Base-by-base conservation (phyloP, 495 filamentous ascomycete genomes). In the Xylaria nigripes region DNA sequence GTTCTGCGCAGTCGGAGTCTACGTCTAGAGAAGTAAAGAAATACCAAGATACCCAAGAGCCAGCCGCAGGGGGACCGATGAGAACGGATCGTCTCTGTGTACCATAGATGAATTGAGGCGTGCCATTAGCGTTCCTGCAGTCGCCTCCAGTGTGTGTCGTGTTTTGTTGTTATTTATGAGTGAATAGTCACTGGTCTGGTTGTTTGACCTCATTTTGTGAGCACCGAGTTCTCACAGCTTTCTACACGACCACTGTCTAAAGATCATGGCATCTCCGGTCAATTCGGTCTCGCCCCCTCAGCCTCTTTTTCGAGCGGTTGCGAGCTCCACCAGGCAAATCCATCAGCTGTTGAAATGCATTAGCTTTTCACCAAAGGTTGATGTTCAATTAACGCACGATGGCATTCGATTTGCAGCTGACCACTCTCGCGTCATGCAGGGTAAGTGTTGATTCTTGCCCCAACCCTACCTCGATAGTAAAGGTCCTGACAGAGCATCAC, bases 1-100 rank as follows among this genome's bases (percentile, higher is more conserved):
- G 84, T 96, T 98, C 67, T 98, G 93, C 71, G 93, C 90, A 21
- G 93, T 90, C 67, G 93, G 93, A 64, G 94, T 98, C 66, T 98
- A 98, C 84, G 93, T 98, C 71, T 98, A 83, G 67, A 64, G 30
- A 29, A 30, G 16, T 15, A 46, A 27, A 3, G 4, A 46, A 15
- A 9, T 5, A 16, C 32, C 32, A 36, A 72, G 70, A 71, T 72
- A 75, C 69, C 68, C 72, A 52, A 54, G 47, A 56, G 36, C 36
- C 61, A 59, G 55, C 61, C 53, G 27, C 54, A 51, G 57, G 62
- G 48, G 62, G 55, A 57, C 54, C 51, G 55, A 59, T 41, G 36
- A 59, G 59, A 61, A 48, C 59, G 56, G 58, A 60, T 43, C 57
- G 53, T 61, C 58, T 56, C 57, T 54, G 66, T 74, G 64, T 76